A percentile compares a stretch with the other conserved stretches of the same genome.
These are phyloP conservation scores for Neckera pumila DNA, from an alignment of 225 moss, liverwort and hornwort genomes.

Conservation along the genomic window DNA sequence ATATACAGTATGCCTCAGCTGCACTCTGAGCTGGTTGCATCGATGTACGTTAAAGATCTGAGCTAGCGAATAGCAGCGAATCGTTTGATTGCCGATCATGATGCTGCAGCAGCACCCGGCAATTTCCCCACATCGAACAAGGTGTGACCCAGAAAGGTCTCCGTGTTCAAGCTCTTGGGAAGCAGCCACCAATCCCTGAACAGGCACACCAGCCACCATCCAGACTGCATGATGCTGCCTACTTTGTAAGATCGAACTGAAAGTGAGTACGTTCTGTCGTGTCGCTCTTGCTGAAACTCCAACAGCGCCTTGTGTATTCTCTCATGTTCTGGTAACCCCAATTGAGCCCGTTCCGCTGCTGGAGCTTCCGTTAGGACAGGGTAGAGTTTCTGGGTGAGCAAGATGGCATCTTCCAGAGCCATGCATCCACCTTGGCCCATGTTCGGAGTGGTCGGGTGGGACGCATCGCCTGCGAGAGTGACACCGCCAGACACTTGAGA, in stretches of 20 bases:
- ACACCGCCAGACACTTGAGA: slow-evolving; percentile 28
- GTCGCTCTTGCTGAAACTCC: slow-evolving; percentile 17
- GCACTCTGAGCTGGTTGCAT: not conserved
- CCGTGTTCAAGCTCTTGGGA: not conserved
- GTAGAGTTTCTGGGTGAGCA: slow-evolving; percentile 23
- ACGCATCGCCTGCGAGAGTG: slow-evolving; percentile 54
- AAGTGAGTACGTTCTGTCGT: not conserved
- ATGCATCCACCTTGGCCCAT: slow-evolving; percentile 62
- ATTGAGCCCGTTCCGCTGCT: not conserved
- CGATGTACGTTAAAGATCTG: not conserved
- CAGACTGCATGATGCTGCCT: not conserved
- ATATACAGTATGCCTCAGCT: not conserved
- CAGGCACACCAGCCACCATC: not conserved
- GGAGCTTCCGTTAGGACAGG: not conserved
- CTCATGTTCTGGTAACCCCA: not conserved
- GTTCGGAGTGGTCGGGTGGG: slow-evolving; percentile 54
- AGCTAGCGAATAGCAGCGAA: not conserved
- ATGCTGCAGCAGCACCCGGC: not conserved
- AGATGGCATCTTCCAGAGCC: slow-evolving; percentile 56
- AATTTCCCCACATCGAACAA: slow-evolving; percentile 14
- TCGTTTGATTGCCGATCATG: not conserved
- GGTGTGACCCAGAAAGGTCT: not conserved
- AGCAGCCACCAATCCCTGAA: not conserved
- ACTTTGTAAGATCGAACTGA: not conserved
- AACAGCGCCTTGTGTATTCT: slow-evolving; percentile 1